Evolutionary conservation across 768 basidiomycete species (phyloP).

Genomic region (Cystofilobasidium bisporidii): DNA sequence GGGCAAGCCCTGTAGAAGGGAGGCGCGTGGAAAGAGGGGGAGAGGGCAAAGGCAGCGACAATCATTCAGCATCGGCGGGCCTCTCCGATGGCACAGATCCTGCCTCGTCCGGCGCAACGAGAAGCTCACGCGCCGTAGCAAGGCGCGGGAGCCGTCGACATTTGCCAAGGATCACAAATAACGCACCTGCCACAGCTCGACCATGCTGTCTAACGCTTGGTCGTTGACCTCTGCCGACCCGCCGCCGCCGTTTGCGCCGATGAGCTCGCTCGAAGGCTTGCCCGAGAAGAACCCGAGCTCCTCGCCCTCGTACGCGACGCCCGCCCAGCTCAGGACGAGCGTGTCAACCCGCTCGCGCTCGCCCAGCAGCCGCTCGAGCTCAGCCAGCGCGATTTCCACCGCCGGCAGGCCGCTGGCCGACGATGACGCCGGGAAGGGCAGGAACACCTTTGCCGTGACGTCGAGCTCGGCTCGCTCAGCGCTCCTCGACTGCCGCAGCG

Average conservation of each 20-base stretch:
- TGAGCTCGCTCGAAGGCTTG: background rate
- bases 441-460: constrained; percentile 20
- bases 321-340: constrained; percentile 11
- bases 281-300: constrained; percentile 15
- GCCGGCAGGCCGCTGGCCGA: background rate
- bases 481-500: background rate
- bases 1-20: background rate
- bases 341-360: background rate
- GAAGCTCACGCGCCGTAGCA: too few species aligned
- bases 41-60: background rate
- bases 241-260: background rate
- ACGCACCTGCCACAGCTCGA: constrained; percentile 14
- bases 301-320: constrained; percentile 16
- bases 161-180: too few species aligned
- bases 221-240: background rate
- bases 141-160: too few species aligned
- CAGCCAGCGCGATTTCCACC: background rate
- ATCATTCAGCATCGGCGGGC: background rate
- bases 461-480: constrained; percentile 1
- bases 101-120: too few species aligned
- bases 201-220: background rate
- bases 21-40: background rate
- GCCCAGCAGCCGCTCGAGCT: background rate
- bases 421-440: background rate
- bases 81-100: too few species aligned